Percentiles rank a stretch among this genome's conserved stretches.
These are phyloP conservation scores for Termitomyces sp. DNA, from an alignment of 768 basidiomycete genomes.

Conservation along the genomic window DNA sequence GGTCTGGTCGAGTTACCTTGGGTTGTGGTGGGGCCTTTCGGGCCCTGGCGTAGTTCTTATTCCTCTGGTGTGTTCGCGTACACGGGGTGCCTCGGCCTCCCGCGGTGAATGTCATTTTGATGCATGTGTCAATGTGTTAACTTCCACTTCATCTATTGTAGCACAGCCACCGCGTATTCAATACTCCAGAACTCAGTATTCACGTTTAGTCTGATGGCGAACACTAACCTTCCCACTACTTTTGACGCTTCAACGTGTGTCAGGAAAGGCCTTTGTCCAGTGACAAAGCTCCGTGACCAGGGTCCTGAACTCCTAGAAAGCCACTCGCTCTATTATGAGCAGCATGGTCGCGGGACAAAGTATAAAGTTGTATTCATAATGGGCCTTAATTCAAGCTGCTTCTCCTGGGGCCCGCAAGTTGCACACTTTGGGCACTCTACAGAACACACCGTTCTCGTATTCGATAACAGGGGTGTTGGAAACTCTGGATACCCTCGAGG, in stretches of 20 bases:
- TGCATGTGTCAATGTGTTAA: too few relatives aligned
- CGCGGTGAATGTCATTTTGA: too few relatives aligned
- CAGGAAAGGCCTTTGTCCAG: constrained; percentile 72
- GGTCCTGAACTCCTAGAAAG: constrained; percentile 45
- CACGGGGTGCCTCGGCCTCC: too few relatives aligned
- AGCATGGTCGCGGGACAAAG: constrained; percentile 60
- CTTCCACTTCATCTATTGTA: background rate
- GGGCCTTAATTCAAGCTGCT: constrained; percentile 66
- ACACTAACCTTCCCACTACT: constrained; percentile 32
- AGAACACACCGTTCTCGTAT: constrained; percentile 61
- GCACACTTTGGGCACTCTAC: constrained; percentile 49
- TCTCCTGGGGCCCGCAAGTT: constrained; percentile 62
- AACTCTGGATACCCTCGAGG: constrained; percentile 66
- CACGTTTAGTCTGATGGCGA: background rate
- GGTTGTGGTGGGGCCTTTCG: too few relatives aligned
- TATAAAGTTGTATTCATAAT: constrained; percentile 70
- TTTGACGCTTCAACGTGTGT: constrained; percentile 59
- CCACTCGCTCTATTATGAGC: constrained; percentile 76
- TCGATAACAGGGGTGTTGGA: constrained; percentile 84
- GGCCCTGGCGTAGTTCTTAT: too few relatives aligned
- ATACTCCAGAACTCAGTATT: background rate
- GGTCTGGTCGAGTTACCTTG: too few relatives aligned
- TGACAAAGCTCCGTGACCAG: constrained; percentile 45
- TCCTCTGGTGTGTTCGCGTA: too few relatives aligned
- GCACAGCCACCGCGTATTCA: constrained; percentile 1